These are phyloP conservation scores for Alliaria petiolata DNA, from an alignment of 345 rosid genomes.

Conservation along the genomic window DNA sequence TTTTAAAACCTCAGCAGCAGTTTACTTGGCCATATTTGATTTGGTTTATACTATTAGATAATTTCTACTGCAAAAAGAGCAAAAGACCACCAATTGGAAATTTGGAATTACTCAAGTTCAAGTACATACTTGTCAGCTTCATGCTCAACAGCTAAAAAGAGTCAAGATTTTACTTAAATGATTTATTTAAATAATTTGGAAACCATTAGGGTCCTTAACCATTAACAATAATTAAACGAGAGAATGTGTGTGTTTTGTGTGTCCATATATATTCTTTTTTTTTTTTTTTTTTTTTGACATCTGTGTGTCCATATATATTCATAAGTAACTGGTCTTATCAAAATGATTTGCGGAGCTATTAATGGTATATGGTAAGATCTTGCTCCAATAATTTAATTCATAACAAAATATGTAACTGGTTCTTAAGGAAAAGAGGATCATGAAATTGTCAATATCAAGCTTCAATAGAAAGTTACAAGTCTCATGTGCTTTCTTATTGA, in stretches of 20 bases:
- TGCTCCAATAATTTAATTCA: background rate
- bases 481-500: background rate
- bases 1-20: too few species aligned
- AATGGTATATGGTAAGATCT: background rate
- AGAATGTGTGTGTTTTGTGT: too few species aligned
- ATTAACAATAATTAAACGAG: background rate
- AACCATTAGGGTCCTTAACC: background rate
- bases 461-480: conserved; percentile 6
- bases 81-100: background rate
- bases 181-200: background rate
- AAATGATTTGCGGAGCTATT: background rate
- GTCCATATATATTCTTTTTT: too few species aligned
- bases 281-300: too few species aligned
- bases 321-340: background rate
- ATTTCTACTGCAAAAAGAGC: background rate
- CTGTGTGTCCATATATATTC: background rate
- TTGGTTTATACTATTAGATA: background rate
- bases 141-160: background rate
- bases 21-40: background rate
- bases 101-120: background rate
- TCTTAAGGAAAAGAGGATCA: background rate
- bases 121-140: background rate
- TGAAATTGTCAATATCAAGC: background rate
- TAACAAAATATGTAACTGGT: background rate
- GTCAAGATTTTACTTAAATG: background rate